These are phyloP conservation scores for Calonectria hongkongensis DNA, from an alignment of 2,329 filamentous ascomycete species.

Conservation along the genomic window DNA sequence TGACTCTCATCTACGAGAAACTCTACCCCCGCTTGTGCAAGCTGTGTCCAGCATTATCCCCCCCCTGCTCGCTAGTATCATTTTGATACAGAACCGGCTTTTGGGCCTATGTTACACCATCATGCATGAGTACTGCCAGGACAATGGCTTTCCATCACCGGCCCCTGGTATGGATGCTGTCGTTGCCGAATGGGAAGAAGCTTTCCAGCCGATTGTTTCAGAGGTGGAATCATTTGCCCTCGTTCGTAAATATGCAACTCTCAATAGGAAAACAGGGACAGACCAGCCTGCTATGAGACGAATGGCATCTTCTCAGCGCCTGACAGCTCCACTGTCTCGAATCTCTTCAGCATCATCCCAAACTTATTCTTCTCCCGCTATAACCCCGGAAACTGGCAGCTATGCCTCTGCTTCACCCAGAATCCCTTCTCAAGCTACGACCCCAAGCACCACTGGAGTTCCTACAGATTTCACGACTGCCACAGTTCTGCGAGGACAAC, in stretches of 20 bases:
- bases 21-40: slow-evolving; percentile 36
- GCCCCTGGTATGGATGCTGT: slow-evolving; percentile 38
- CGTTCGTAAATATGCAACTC: slow-evolving; percentile 31
- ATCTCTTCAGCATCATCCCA: slow-evolving; percentile 35
- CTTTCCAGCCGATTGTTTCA: slow-evolving; percentile 29
- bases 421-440: slow-evolving; percentile 28
- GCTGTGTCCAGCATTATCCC: slow-evolving; percentile 36
- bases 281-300: slow-evolving; percentile 17
- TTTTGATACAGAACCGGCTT: slow-evolving; percentile 40
- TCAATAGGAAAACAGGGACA: slow-evolving; percentile 8
- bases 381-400: slow-evolving; percentile 4
- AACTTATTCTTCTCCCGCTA: slow-evolving; percentile 10
- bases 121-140: slow-evolving; percentile 39
- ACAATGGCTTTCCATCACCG: slow-evolving; percentile 39
- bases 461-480: slow-evolving; percentile 43
- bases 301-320: slow-evolving; percentile 16
- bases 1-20: slow-evolving; percentile 38
- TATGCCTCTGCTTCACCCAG: slow-evolving; percentile 13
- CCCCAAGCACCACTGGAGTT: slow-evolving; percentile 16
- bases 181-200: slow-evolving; percentile 33
- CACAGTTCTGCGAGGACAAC: slow-evolving; percentile 33
- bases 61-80: slow-evolving; percentile 33
- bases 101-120: slow-evolving; percentile 41
- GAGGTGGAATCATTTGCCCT: slow-evolving; percentile 33
- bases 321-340: slow-evolving; percentile 26